A percentile compares a stretch with the other conserved stretches of the same genome.
Conservation (phyloP, 2,329 filamentous ascomycete genomes). For the Botrytis byssoidea region DNA sequence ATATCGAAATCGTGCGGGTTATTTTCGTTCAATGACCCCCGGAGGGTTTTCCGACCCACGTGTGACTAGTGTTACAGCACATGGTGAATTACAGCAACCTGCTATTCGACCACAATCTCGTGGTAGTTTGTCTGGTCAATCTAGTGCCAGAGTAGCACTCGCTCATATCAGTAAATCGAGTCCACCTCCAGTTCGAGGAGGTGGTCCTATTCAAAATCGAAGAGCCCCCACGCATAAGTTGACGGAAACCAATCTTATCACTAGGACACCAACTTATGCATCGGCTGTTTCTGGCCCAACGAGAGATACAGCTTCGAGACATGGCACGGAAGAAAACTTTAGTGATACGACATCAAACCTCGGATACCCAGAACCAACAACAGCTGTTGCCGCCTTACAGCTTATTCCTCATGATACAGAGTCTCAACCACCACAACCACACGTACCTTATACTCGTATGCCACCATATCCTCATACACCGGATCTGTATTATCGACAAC, state of each 20-base stretch:
- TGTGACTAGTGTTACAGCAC: slow-evolving; percentile 32
- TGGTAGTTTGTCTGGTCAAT: slow-evolving; percentile 34
- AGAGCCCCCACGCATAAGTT: slow-evolving; percentile 26
- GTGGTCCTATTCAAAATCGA: slow-evolving; percentile 35
- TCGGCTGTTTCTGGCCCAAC: slow-evolving; percentile 31
- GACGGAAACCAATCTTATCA: slow-evolving; percentile 29
- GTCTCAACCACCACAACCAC: neutral
- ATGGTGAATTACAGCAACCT: slow-evolving; percentile 30
- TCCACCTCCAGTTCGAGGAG: slow-evolving; percentile 38
- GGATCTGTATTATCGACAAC: slow-evolving; percentile 14
- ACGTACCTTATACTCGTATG: slow-evolving; percentile 14
- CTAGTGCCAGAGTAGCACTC: slow-evolving; percentile 46
- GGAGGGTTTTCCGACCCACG: slow-evolving; percentile 27
- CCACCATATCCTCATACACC: slow-evolving; percentile 25
- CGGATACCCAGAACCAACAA: slow-evolving; percentile 22
- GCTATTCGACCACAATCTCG: slow-evolving; percentile 28
- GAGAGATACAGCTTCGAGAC: slow-evolving; percentile 26
- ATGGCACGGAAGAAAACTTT: slow-evolving; percentile 21
- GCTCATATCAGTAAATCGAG: slow-evolving; percentile 44
- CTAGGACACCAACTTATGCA: slow-evolving; percentile 38
- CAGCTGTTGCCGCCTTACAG: slow-evolving; percentile 10
- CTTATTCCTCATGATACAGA: slow-evolving; percentile 14
- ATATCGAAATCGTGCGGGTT: slow-evolving; percentile 47
- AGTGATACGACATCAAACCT: slow-evolving; percentile 23
- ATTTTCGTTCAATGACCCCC: slow-evolving; percentile 45